Conservation (phyloP, 352 stramenopile species). For the Pythium phragmitis region DNA sequence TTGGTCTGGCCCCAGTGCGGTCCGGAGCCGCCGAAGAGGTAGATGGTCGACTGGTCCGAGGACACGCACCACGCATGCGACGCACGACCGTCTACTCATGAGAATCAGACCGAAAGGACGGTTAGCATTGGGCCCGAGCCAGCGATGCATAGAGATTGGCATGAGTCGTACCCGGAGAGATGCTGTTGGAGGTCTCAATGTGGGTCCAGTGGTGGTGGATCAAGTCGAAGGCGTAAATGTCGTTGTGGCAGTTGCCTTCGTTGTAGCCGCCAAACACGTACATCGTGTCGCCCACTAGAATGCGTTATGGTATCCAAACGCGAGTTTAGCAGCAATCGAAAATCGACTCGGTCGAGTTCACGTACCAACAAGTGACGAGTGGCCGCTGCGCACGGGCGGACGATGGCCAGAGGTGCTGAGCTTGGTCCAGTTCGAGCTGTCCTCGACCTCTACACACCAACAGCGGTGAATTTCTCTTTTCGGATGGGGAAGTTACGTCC, state of each 20-base stretch:
- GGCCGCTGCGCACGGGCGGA: constrained; percentile 71
- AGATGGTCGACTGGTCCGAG: constrained; percentile 73
- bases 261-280: constrained; percentile 87
- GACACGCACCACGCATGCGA: constrained; percentile 78
- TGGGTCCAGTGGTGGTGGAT: constrained; percentile 76
- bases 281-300: constrained; percentile 68
- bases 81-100: constrained; percentile 53
- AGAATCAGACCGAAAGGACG: neutral
- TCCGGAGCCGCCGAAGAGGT: constrained; percentile 73
- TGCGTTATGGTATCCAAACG: neutral
- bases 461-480: neutral
- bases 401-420: constrained; percentile 65
- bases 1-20: constrained; percentile 86
- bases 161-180: constrained; percentile 48
- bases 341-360: neutral
- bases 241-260: constrained; percentile 84
- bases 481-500: neutral
- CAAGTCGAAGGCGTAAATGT: constrained; percentile 82
- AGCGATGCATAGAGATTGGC: neutral
- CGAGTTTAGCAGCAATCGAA: neutral
- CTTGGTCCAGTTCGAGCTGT: constrained; percentile 73
- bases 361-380: constrained; percentile 77
- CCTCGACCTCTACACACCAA: constrained; percentile 26
- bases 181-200: constrained; percentile 73
- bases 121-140: neutral